Percentiles rank a stretch among this genome's conserved stretches.
Conservation (phyloP, 176 grass and related monocot species). For the Metroxylon sagu region DNA sequence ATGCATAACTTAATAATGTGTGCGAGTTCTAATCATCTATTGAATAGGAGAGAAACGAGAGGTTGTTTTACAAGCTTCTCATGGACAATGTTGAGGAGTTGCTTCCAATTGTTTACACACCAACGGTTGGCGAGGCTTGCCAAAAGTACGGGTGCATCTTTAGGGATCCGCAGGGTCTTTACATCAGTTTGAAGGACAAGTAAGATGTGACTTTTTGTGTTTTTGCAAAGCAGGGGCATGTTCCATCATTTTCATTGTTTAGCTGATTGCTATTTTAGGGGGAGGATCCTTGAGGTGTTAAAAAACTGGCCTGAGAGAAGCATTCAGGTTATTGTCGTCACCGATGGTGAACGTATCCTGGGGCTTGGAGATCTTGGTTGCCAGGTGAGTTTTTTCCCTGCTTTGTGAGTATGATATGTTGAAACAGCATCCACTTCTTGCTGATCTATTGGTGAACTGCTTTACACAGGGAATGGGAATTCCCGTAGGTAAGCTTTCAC, state of each 20-base stretch:
- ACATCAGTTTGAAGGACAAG: constrained; percentile 84
- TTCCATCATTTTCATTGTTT: neutral
- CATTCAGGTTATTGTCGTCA: constrained; percentile 89
- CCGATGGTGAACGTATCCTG: constrained; percentile 82
- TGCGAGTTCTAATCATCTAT: neutral
- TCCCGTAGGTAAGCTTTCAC: constrained; percentile 83
- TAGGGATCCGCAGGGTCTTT: constrained; percentile 61
- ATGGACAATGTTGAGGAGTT: constrained; percentile 84
- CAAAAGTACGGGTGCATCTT: constrained; percentile 91
- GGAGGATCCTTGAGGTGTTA: constrained; percentile 63
- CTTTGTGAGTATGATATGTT: too few species aligned
- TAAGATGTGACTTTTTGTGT: constrained; percentile 13
- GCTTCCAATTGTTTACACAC: constrained; percentile 84
- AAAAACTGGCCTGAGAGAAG: constrained; percentile 96
- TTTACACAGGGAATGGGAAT: constrained; percentile 79
- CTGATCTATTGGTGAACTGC: neutral
- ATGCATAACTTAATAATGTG: too few species aligned
- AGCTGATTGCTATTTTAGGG: constrained; percentile 26
- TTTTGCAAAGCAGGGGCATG: neutral
- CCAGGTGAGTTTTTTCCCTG: constrained; percentile 45
- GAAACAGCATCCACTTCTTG: neutral
- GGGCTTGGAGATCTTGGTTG: constrained; percentile 96
- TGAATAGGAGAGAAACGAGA: constrained; percentile 80
- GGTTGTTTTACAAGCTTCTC: constrained; percentile 83
- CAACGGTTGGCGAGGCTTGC: constrained; percentile 91